Evolutionary conservation across 2,329 filamentous ascomycete genomes (phyloP).

Genomic region (Rosellinia necatrix): DNA sequence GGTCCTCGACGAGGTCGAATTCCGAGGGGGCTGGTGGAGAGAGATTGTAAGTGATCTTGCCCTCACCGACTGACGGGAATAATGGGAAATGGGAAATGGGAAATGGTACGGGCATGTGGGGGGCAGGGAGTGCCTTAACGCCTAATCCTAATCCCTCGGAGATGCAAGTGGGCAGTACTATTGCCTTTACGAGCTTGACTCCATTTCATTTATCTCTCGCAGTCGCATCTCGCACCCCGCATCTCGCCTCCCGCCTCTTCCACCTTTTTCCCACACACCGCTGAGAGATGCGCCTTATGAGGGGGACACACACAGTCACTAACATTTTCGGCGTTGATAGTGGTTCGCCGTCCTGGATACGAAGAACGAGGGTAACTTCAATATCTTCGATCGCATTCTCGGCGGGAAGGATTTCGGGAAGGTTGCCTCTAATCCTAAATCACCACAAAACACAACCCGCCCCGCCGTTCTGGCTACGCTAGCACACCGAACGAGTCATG

Average conservation of each 20-base stretch:
- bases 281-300: neutral
- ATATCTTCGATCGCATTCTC: conserved; percentile 52
- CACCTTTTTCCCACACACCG: neutral
- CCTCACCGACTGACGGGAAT: neutral
- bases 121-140: no score
- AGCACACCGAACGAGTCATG: neutral
- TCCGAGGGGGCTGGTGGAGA: conserved; percentile 65
- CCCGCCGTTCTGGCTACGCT: neutral
- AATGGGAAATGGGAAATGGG: no score
- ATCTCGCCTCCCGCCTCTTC: no score
- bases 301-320: neutral
- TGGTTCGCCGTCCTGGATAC: conserved; percentile 65
- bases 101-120: no score
- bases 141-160: no score
- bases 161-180: no score
- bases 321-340: conserved; percentile 49
- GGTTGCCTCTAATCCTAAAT: neutral
- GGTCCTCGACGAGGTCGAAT: conserved; percentile 65
- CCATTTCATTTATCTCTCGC: neutral
- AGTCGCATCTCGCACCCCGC: no score
- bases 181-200: neutral
- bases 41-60: conserved; percentile 21
- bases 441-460: neutral
- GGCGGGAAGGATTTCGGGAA: conserved; percentile 38
- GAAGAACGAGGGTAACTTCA: conserved; percentile 53